Conservation (phyloP, 1,139 yeast genomes). For the Blastobotrys ciferrii region DNA sequence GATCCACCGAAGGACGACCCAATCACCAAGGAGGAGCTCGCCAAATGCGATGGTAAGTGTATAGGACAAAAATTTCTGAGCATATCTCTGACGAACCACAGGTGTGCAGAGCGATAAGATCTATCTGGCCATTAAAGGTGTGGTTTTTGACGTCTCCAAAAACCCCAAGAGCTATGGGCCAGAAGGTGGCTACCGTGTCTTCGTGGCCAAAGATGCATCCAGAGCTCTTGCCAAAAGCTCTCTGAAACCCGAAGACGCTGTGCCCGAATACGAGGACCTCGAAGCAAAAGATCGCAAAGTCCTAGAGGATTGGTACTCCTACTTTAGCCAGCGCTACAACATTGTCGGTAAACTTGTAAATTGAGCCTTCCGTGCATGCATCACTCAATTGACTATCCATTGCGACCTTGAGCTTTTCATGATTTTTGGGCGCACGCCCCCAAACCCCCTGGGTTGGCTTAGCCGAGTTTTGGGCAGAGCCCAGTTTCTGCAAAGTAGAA, state of each 20-base stretch:
- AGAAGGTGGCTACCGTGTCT: slow-evolving; percentile 66
- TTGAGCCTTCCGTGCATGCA: not conserved
- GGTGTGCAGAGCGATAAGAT: slow-evolving; percentile 47
- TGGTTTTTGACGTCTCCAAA: slow-evolving; percentile 70
- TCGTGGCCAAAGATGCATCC: slow-evolving; percentile 77
- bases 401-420: too few species aligned
- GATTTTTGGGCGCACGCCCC: too few species aligned
- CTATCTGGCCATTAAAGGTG: slow-evolving; percentile 73
- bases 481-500: too few species aligned
- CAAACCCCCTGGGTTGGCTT: too few species aligned
- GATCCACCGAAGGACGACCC: slow-evolving; percentile 48
- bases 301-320: slow-evolving; percentile 82
- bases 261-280: slow-evolving; percentile 66
- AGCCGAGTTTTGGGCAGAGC: too few species aligned
- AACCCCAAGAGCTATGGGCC: slow-evolving; percentile 71
- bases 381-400: too few species aligned
- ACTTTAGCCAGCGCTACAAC: slow-evolving; percentile 69
- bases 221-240: slow-evolving; percentile 63
- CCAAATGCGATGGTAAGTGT: slow-evolving; percentile 47
- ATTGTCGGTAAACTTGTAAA: slow-evolving; percentile 37
- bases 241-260: slow-evolving; percentile 55
- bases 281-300: slow-evolving; percentile 60
- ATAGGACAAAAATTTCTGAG: not conserved
- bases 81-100: slow-evolving; percentile 18
- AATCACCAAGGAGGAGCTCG: slow-evolving; percentile 43